These are phyloP conservation scores for Globisporangium nodosum DNA, from an alignment of 352 stramenopile species.

Conservation along the genomic window DNA sequence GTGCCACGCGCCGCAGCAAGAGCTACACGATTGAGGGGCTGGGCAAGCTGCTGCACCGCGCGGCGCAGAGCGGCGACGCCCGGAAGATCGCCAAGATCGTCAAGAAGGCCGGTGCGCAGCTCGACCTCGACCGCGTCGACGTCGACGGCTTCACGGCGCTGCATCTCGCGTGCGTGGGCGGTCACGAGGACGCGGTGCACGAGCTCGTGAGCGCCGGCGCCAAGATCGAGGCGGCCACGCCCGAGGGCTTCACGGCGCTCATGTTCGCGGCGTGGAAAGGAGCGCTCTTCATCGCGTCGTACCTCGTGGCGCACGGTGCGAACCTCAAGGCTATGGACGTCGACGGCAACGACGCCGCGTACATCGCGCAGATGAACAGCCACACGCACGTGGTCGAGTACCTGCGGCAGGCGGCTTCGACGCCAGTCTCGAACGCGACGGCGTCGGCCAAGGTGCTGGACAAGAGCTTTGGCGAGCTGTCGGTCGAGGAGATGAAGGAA, in stretches of 20 bases:
- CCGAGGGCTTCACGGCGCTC: constrained; percentile 51
- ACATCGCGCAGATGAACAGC: constrained; percentile 47
- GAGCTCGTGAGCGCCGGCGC: constrained; percentile 35
- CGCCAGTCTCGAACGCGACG: constrained; percentile 6
- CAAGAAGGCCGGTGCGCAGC: constrained; percentile 22
- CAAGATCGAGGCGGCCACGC: constrained; percentile 33
- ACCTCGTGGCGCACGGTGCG: constrained; percentile 28
- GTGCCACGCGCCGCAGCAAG: constrained; percentile 1
- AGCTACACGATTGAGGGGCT: constrained; percentile 15
- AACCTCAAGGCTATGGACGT: constrained; percentile 34
- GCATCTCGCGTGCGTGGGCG: constrained; percentile 49
- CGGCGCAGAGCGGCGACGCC: constrained; percentile 37
- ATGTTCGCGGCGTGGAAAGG: constrained; percentile 49
- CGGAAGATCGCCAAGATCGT: constrained; percentile 45
- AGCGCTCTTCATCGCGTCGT: constrained; percentile 31
- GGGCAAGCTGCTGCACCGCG: constrained; percentile 30
- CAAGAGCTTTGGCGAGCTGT: constrained; percentile 13
- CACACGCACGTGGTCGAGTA: constrained; percentile 37
- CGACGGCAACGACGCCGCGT: constrained; percentile 41
- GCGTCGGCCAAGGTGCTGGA: constrained; percentile 10
- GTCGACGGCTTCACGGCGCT: constrained; percentile 59
- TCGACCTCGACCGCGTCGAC: constrained; percentile 26
- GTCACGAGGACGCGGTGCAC: constrained; percentile 35
- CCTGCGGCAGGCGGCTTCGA: constrained; percentile 14
- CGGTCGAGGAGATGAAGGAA: constrained; percentile 16